phyloP scores from a whole-genome alignment of 805 yeast genomes.

The Nakazawaea ernobii region DNA sequence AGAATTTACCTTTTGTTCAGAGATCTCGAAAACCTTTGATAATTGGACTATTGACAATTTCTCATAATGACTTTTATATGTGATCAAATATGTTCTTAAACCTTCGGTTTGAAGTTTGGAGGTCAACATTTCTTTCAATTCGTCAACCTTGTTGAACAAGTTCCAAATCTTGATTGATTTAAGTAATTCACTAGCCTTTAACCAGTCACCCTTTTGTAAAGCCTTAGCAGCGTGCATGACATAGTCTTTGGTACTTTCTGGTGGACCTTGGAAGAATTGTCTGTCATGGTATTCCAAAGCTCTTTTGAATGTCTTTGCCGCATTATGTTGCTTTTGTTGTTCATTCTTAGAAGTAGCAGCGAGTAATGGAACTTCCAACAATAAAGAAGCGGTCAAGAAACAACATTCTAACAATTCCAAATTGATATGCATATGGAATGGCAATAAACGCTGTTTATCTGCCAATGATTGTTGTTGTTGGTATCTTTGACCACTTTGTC shows the following conservation, averaged over 20 bases:
- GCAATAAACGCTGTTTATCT: slow-evolving; percentile 80
- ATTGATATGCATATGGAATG: slow-evolving; percentile 98
- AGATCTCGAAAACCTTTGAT: slow-evolving; percentile 60
- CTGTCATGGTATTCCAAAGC: slow-evolving; percentile 89
- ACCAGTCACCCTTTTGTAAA: slow-evolving; percentile 88
- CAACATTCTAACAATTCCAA: slow-evolving; percentile 92
- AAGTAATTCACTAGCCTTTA: slow-evolving; percentile 64
- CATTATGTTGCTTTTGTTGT: slow-evolving; percentile 38
- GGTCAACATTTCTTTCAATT: slow-evolving; percentile 64
- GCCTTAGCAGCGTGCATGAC: slow-evolving; percentile 89
- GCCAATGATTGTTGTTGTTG: slow-evolving; percentile 39
- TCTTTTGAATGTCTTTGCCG: slow-evolving; percentile 82
- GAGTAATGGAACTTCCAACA: slow-evolving; percentile 87
- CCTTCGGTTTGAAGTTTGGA: slow-evolving; percentile 85
- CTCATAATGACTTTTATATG: slow-evolving; percentile 70
- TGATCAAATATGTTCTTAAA: slow-evolving; percentile 85
- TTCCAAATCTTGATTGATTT: slow-evolving; percentile 81
- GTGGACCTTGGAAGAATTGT: slow-evolving; percentile 95
- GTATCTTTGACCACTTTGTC: slow-evolving; percentile 80
- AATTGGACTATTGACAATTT: slow-evolving; percentile 67
- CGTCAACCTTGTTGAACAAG: slow-evolving; percentile 63
- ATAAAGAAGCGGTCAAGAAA: slow-evolving; percentile 81
- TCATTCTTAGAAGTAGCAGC: slow-evolving; percentile 68
- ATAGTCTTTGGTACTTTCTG: slow-evolving; percentile 92
- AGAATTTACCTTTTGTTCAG: slow-evolving; percentile 48